Conservation (phyloP, 164 flowering plant genomes). For the Nelumbo lutea region DNA sequence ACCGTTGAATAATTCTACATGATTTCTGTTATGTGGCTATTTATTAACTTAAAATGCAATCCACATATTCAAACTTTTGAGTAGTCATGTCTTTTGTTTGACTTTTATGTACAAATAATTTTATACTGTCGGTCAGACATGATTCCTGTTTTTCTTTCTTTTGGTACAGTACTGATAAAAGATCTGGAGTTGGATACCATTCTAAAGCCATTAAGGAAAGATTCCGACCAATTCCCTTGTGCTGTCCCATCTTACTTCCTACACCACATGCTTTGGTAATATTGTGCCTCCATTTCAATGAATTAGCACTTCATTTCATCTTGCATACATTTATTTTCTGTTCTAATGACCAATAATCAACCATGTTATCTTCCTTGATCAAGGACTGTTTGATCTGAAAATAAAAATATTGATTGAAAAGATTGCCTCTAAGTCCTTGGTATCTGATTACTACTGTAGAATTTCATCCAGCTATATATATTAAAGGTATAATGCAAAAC, state of each 20-base stretch:
- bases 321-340: not conserved
- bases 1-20: no score
- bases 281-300: not conserved
- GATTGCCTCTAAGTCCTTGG: no score
- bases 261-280: slow-evolving; percentile 93
- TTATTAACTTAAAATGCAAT: no score
- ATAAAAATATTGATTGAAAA: no score
- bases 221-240: slow-evolving; percentile 89
- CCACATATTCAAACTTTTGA: no score
- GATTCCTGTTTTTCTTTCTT: no score
- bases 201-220: slow-evolving; percentile 61
- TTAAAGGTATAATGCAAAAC: no score
- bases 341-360: not conserved
- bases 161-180: slow-evolving; percentile 67
- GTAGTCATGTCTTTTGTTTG: not conserved
- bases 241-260: slow-evolving; percentile 77
- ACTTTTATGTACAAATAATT: no score
- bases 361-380: not conserved
- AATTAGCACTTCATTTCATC: not conserved
- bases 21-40: no score
- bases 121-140: no score
- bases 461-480: no score
- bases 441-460: no score
- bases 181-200: slow-evolving; percentile 26
- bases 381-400: not conserved